phyloP scores from a whole-genome alignment of 1,139 yeast species.

The Scheffersomyces cryptocercus region DNA sequence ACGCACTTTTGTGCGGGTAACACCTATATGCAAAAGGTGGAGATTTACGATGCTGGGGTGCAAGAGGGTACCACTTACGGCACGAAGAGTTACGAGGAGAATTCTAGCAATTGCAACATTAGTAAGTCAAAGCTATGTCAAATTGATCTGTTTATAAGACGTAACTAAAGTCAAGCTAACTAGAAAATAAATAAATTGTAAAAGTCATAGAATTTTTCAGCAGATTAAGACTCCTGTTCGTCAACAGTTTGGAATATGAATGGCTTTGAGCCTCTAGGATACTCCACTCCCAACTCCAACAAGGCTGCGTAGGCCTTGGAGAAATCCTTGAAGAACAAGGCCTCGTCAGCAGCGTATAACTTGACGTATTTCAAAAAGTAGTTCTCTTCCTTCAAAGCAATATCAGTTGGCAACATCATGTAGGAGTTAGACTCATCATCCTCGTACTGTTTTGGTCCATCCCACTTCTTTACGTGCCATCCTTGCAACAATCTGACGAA shows the following conservation, averaged over 20 bases:
- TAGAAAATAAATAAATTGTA: too few relatives aligned
- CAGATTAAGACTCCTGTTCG: slow-evolving; percentile 44
- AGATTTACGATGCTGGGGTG: too few relatives aligned
- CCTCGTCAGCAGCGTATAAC: slow-evolving; percentile 70
- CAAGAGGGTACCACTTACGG: too few relatives aligned
- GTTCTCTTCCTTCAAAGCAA: slow-evolving; percentile 68
- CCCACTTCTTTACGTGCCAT: slow-evolving; percentile 79
- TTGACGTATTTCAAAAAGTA: slow-evolving; percentile 66
- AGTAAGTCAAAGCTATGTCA: too few relatives aligned
- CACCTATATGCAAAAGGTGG: too few relatives aligned
- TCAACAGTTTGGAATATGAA: slow-evolving; percentile 68
- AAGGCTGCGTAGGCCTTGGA: slow-evolving; percentile 66
- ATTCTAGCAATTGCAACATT: too few relatives aligned
- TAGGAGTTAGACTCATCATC: slow-evolving; percentile 70
- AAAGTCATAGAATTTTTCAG: too few relatives aligned
- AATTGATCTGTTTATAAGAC: too few relatives aligned
- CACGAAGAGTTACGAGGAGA: too few relatives aligned
- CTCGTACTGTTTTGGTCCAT: slow-evolving; percentile 74
- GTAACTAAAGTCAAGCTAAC: too few relatives aligned
- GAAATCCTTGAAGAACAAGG: slow-evolving; percentile 71
- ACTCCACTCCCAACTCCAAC: slow-evolving; percentile 73
- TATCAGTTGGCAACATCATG: slow-evolving; percentile 91
- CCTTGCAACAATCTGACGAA: slow-evolving; percentile 70
- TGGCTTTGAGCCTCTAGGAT: slow-evolving; percentile 47
- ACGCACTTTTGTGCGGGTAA: too few relatives aligned